Conservation (phyloP, 2,329 filamentous ascomycete species). For the Trichoderma sp. region DNA sequence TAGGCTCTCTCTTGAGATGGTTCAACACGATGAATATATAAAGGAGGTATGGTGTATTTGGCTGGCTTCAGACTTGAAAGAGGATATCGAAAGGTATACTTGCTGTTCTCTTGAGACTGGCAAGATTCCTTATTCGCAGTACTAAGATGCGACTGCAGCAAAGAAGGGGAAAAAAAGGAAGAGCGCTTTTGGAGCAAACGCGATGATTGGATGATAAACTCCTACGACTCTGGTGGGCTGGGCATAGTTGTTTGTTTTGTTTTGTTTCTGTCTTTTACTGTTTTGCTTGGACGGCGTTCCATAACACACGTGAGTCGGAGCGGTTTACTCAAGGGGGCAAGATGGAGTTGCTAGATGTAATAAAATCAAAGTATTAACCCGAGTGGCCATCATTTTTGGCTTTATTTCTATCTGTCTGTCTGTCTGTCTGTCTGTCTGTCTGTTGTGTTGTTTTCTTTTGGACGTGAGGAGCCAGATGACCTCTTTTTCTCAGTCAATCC, state of each 20-base stretch:
- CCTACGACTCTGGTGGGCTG: conserved; percentile 12
- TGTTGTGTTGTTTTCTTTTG: not conserved
- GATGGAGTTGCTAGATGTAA: conserved; percentile 11
- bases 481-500: not conserved
- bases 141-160: not conserved
- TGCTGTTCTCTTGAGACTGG: not conserved
- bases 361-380: not conserved
- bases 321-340: not conserved
- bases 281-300: conserved; percentile 12
- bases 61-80: not conserved
- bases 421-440: not conserved
- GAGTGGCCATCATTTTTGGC: not conserved
- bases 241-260: conserved; percentile 6
- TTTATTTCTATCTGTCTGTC: not conserved
- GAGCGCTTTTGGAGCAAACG: conserved; percentile 1
- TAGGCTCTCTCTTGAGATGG: not conserved
- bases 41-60: not conserved
- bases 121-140: not conserved
- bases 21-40: not conserved
- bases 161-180: not conserved
- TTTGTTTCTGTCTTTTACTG: not conserved
- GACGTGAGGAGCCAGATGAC: not conserved
- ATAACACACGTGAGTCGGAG: conserved; percentile 1
- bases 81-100: not conserved
- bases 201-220: conserved; percentile 25